These are phyloP conservation scores for Solanum megistacrolobum DNA, from an alignment of 257 asterid genomes.

Conservation along the genomic window DNA sequence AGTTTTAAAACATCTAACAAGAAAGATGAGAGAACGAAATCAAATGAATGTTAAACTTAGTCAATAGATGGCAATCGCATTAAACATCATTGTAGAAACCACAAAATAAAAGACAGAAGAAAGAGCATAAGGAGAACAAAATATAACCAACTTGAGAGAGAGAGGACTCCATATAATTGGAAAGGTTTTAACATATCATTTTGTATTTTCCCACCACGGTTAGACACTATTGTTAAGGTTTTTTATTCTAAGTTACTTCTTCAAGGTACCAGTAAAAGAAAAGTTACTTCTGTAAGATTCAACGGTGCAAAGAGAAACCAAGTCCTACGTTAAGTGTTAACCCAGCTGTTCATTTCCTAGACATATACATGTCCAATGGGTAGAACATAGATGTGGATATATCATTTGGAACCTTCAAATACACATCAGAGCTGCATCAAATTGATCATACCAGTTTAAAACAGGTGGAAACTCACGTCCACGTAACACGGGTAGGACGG, in stretches of 20 bases:
- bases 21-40: background rate
- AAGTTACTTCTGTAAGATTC: background rate
- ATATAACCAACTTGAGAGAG: background rate
- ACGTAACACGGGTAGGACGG: background rate
- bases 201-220: background rate
- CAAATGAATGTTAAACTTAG: background rate
- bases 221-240: background rate
- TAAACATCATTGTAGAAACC: background rate
- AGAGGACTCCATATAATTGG: background rate
- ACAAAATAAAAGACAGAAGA: background rate
- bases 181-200: background rate
- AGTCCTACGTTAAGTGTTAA: background rate
- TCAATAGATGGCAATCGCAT: background rate
- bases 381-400: background rate
- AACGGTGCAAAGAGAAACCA: background rate
- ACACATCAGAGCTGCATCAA: background rate
- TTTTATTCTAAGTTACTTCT: background rate
- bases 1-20: background rate
- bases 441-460: background rate
- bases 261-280: background rate
- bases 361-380: background rate
- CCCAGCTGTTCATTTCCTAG: background rate
- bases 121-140: background rate
- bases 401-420: background rate
- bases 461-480: background rate